Conservation (phyloP, 2,329 filamentous ascomycete species). For the Ophioceras dolichostomum region DNA sequence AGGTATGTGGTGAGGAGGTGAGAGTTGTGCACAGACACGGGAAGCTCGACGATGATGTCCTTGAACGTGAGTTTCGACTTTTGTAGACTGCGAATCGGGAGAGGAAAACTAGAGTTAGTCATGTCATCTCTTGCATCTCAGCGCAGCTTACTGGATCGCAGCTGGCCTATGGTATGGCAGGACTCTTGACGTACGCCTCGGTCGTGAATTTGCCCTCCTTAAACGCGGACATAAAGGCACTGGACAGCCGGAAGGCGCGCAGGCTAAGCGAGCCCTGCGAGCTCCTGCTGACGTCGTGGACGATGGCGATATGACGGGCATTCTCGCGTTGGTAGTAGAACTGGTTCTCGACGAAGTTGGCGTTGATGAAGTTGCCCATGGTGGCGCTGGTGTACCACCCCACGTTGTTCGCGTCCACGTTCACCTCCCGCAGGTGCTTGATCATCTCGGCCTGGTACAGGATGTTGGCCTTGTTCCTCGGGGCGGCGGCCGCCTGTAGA, state of each 20-base stretch:
- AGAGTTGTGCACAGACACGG: constrained; percentile 87
- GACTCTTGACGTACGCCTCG: too few relatives aligned
- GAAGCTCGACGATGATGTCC: constrained; percentile 85
- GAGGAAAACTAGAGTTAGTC: constrained; percentile 15
- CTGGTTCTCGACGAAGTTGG: constrained; percentile 95
- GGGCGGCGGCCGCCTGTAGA: constrained; percentile 72
- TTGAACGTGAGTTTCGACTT: constrained; percentile 90
- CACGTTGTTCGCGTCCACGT: constrained; percentile 94
- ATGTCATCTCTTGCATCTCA: too few relatives aligned
- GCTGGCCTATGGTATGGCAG: too few relatives aligned
- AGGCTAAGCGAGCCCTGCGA: constrained; percentile 84
- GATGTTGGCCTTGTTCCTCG: constrained; percentile 81
- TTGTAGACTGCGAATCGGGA: constrained; percentile 60
- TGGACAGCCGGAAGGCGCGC: constrained; percentile 82
- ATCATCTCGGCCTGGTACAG: constrained; percentile 95
- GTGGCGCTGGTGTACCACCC: constrained; percentile 98
- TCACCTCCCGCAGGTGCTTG: constrained; percentile 89
- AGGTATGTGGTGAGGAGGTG: constrained; percentile 92
- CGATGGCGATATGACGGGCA: constrained; percentile 74
- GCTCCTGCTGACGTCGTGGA: constrained; percentile 92
- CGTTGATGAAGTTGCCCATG: constrained; percentile 96
- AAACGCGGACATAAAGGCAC: constrained; percentile 76
- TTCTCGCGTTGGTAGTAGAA: constrained; percentile 96
- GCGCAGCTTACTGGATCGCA: too few relatives aligned
- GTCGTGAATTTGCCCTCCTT: constrained; percentile 98